These are phyloP conservation scores for Pseudovirgaria hyperparasitica DNA, from an alignment of 2,329 filamentous ascomycete species.

Conservation along the genomic window DNA sequence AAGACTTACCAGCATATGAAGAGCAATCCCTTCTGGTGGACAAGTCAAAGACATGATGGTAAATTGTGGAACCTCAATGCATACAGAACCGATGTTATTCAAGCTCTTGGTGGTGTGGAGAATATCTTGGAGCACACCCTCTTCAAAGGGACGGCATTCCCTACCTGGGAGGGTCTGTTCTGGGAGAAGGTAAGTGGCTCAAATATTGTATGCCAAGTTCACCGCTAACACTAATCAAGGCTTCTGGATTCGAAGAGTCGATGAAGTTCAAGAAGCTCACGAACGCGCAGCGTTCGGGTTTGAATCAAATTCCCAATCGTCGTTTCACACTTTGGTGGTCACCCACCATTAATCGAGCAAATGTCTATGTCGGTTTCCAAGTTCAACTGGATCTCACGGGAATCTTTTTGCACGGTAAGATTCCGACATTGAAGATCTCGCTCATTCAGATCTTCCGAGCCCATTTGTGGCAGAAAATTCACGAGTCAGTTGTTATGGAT, in stretches of 20 bases:
- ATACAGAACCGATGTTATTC: constrained; percentile 93
- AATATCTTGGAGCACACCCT: constrained; percentile 94
- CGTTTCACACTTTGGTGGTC: constrained; percentile 98
- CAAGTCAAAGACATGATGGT: constrained; percentile 89
- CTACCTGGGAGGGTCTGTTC: constrained; percentile 92
- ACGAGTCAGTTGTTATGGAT: constrained; percentile 98
- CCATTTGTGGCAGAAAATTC: constrained; percentile 99
- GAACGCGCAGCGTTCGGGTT: constrained; percentile 88
- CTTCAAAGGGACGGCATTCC: constrained; percentile 94
- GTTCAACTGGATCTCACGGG: constrained; percentile 95
- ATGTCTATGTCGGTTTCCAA: constrained; percentile 98
- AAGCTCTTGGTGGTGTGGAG: constrained; percentile 90
- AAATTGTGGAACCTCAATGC: constrained; percentile 96
- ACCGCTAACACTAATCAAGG: not conserved
- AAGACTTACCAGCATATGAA: constrained; percentile 99
- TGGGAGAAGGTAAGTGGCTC: constrained; percentile 56
- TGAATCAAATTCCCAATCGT: constrained; percentile 97
- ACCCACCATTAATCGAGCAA: constrained; percentile 78
- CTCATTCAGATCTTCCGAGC: constrained; percentile 98
- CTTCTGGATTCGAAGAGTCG: constrained; percentile 25
- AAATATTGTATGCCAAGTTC: no score
- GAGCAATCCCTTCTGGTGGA: constrained; percentile 99
- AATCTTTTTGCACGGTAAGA: constrained; percentile 98
- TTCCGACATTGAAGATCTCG: constrained; percentile 94
- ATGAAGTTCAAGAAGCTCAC: constrained; percentile 99